Percentiles rank a stretch among this genome's conserved stretches.
Conservation (phyloP, 768 basidiomycete genomes). For the Agrocybe pediades region DNA sequence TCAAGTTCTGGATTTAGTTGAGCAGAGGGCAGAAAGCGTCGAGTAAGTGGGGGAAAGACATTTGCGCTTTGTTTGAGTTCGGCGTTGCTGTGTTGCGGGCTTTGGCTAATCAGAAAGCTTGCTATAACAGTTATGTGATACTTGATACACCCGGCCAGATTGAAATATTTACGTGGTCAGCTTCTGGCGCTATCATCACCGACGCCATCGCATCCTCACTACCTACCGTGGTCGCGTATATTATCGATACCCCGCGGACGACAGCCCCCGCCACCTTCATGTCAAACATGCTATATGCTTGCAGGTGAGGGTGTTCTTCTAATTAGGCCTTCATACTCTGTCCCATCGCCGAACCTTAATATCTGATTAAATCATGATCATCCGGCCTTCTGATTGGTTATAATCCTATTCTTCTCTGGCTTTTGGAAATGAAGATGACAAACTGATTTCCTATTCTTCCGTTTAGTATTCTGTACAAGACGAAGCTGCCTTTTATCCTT, state of each 20-base stretch:
- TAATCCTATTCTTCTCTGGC: neutral
- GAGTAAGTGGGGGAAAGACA: slow-evolving; percentile 58
- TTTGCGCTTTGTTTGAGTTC: too few relatives aligned
- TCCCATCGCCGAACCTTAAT: neutral
- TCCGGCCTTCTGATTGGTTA: neutral
- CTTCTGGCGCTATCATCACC: slow-evolving; percentile 97
- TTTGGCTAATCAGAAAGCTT: too few relatives aligned
- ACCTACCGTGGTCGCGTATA: slow-evolving; percentile 94
- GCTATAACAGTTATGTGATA: slow-evolving; percentile 76
- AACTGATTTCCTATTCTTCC: neutral
- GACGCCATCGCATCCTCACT: slow-evolving; percentile 93
- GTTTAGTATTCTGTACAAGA: slow-evolving; percentile 92
- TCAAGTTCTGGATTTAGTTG: slow-evolving; percentile 89
- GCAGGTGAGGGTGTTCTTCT: slow-evolving; percentile 61
- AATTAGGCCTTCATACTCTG: neutral
- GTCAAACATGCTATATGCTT: slow-evolving; percentile 99
- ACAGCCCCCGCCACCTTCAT: slow-evolving; percentile 97
- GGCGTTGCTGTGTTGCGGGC: too few relatives aligned
- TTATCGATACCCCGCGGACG: slow-evolving; percentile 96
- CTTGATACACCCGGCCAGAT: slow-evolving; percentile 99
- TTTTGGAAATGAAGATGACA: neutral
- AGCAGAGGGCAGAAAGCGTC: slow-evolving; percentile 85
- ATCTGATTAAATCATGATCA: neutral
- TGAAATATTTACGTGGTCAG: slow-evolving; percentile 99
- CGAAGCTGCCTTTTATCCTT: slow-evolving; percentile 93